Evolutionary conservation across 176 grass and related monocot species (phyloP).

Genomic region (Eragrostis nindensis): DNA sequence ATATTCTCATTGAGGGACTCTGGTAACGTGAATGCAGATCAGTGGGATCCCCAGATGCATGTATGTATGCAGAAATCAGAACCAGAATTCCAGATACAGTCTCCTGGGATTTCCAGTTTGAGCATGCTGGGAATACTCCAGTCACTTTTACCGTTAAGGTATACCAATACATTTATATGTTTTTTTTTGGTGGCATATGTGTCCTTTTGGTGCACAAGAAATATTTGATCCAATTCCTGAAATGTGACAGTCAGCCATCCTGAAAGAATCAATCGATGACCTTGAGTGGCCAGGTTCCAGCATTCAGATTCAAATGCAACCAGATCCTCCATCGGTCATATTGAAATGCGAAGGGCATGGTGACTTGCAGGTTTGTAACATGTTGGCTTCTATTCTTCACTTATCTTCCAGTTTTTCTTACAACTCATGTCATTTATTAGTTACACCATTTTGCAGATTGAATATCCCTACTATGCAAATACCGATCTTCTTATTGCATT

Average conservation of each 20-base stretch:
- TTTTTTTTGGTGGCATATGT: conserved; percentile 4
- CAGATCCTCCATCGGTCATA: conserved; percentile 70
- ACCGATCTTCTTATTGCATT: conserved; percentile 78
- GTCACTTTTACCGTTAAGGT: conserved; percentile 87
- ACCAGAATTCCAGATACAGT: conserved; percentile 96
- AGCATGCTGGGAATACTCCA: conserved; percentile 66
- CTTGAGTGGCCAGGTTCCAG: conserved; percentile 91
- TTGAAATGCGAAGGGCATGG: conserved; percentile 89
- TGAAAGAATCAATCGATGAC: conserved; percentile 94
- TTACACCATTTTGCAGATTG: conserved; percentile 53
- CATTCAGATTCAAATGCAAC: conserved; percentile 76
- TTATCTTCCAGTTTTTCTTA: neutral
- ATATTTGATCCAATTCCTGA: conserved; percentile 20
- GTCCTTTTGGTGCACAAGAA: neutral
- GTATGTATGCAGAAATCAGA: conserved; percentile 93
- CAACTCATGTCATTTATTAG: conserved; percentile 18
- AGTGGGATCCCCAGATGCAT: conserved; percentile 78
- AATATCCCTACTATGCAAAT: conserved; percentile 84
- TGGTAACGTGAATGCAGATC: conserved; percentile 46
- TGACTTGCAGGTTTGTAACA: conserved; percentile 77
- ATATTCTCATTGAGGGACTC: conserved; percentile 8
- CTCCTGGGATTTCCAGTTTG: conserved; percentile 89
- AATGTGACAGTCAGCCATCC: conserved; percentile 63
- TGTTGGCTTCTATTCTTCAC: neutral
- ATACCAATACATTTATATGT: conserved; percentile 2